Evolutionary conservation across 805 yeast species (phyloP).

Genomic region (Yamadazyma laniorum): DNA sequence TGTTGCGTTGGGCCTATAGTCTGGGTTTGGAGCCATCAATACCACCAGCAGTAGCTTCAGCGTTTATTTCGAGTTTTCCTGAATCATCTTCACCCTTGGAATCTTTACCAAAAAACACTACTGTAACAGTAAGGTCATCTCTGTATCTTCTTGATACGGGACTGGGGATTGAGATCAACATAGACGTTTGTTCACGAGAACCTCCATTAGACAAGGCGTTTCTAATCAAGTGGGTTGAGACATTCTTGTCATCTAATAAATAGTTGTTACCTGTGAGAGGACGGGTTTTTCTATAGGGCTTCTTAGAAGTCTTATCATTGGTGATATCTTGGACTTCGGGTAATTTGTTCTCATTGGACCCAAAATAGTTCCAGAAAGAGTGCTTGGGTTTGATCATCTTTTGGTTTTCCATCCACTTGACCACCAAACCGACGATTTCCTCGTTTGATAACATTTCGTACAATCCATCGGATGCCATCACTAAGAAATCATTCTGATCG

Average conservation of each 20-base stretch:
- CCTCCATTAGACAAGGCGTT: constrained; percentile 90
- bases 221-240: constrained; percentile 88
- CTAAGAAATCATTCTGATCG: constrained; percentile 75
- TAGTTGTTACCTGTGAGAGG: constrained; percentile 36
- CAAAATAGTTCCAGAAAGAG: constrained; percentile 46
- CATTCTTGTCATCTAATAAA: constrained; percentile 79
- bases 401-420: constrained; percentile 85
- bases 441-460: constrained; percentile 90
- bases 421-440: constrained; percentile 89
- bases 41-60: constrained; percentile 61
- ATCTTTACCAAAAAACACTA: constrained; percentile 81
- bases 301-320: constrained; percentile 59
- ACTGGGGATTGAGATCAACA: constrained; percentile 85
- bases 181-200: constrained; percentile 79
- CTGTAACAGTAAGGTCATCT: constrained; percentile 95
- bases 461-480: constrained; percentile 91
- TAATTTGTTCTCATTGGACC: constrained; percentile 45
- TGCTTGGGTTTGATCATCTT: constrained; percentile 54
- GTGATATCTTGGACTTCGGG: constrained; percentile 67
- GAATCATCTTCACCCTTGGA: constrained; percentile 37
- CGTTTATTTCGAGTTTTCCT: constrained; percentile 55
- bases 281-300: constrained; percentile 64
- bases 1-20: too few relatives aligned
- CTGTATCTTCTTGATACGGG: constrained; percentile 90
- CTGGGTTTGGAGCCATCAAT: constrained; percentile 45